phyloP scores from a whole-genome alignment of 352 stramenopile species.

The Globisporangium barbulae region DNA sequence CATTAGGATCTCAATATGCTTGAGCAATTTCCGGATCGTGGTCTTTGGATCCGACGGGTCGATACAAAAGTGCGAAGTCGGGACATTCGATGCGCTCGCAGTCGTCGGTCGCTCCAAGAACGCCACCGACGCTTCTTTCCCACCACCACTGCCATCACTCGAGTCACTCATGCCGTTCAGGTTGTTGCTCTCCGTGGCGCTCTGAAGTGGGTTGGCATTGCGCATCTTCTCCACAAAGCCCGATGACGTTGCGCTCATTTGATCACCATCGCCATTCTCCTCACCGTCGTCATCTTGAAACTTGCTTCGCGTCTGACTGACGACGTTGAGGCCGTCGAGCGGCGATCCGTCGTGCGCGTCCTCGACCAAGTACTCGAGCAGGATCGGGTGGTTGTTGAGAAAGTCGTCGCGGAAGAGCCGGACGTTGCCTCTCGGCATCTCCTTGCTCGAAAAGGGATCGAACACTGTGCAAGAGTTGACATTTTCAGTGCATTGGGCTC shows the following conservation, averaged over 20 bases:
- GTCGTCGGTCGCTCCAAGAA: conserved; percentile 20
- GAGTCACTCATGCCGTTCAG: background rate
- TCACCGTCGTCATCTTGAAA: conserved; percentile 15
- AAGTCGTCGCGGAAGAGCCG: conserved; percentile 84
- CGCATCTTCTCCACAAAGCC: conserved; percentile 66
- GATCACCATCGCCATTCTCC: conserved; percentile 2
- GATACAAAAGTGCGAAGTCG: conserved; percentile 56
- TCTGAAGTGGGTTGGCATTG: conserved; percentile 34
- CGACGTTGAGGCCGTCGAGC: conserved; percentile 13
- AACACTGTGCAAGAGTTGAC: conserved; percentile 21
- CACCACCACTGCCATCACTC: background rate
- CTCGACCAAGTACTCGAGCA: conserved; percentile 77
- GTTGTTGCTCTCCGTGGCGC: background rate
- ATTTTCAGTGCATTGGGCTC: too few species aligned
- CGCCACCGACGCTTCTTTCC: background rate
- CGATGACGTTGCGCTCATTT: background rate
- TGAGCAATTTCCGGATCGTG: conserved; percentile 79
- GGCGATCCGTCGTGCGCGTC: conserved; percentile 22
- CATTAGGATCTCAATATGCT: conserved; percentile 80
- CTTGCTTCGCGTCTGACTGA: conserved; percentile 8
- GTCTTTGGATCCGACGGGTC: conserved; percentile 80
- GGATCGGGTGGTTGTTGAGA: conserved; percentile 79
- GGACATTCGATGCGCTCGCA: conserved; percentile 20
- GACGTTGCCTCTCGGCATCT: conserved; percentile 74
- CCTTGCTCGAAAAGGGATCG: conserved; percentile 49